A percentile compares a stretch with the other conserved stretches of the same genome.
Evolutionary conservation across 2,329 filamentous ascomycete genomes (phyloP).

Genomic region (Dothideomycetes sp.): DNA sequence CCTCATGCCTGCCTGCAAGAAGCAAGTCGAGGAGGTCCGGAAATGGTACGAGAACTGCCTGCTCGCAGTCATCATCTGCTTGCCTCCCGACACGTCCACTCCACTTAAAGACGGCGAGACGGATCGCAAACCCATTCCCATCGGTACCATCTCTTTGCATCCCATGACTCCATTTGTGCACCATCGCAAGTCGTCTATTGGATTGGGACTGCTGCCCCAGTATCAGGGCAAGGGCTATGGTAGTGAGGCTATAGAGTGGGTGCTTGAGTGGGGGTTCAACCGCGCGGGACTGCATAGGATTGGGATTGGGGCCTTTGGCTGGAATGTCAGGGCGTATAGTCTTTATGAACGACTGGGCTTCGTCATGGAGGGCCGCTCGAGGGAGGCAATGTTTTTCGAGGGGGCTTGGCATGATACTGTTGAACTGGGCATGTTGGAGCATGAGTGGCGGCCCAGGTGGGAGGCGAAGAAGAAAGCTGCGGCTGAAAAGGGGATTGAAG

Average conservation of each 20-base stretch:
- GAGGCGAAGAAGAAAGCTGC: too few relatives aligned
- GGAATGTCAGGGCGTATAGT: slow-evolving; percentile 30
- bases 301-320: slow-evolving; percentile 28
- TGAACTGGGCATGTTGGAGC: slow-evolving; percentile 27
- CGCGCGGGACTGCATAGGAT: slow-evolving; percentile 35
- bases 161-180: slow-evolving; percentile 15
- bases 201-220: slow-evolving; percentile 23
- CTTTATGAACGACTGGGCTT: slow-evolving; percentile 39
- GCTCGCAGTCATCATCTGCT: slow-evolving; percentile 27
- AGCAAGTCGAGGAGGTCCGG: slow-evolving; percentile 18
- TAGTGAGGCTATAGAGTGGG: slow-evolving; percentile 36
- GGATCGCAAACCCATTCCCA: slow-evolving; percentile 14
- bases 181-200: slow-evolving; percentile 32
- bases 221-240: slow-evolving; percentile 35
- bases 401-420: slow-evolving; percentile 26
- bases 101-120: not conserved
- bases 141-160: slow-evolving; percentile 20
- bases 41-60: slow-evolving; percentile 19
- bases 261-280: slow-evolving; percentile 35
- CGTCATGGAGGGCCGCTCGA: slow-evolving; percentile 29
- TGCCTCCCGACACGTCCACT: slow-evolving; percentile 14
- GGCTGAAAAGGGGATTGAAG: too few relatives aligned
- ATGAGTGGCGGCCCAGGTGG: slow-evolving; percentile 24
- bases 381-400: slow-evolving; percentile 34
- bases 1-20: slow-evolving; percentile 20